Percentiles rank a stretch among this genome's conserved stretches.
Conservation (phyloP, 768 basidiomycete genomes). For the Auricularia sp. region DNA sequence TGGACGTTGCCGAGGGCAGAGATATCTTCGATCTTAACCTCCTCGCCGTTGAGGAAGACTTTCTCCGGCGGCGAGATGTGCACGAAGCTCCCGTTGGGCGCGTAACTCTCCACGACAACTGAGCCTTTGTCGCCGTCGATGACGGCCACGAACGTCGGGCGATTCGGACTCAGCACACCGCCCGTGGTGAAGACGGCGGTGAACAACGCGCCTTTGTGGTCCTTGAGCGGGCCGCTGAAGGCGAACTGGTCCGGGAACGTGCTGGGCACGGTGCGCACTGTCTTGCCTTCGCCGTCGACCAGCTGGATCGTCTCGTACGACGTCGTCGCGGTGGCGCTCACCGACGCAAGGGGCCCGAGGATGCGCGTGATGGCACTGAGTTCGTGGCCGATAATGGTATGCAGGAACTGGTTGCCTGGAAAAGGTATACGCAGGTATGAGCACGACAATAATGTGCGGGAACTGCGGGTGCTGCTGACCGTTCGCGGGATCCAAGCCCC, state of each 20-base stretch:
- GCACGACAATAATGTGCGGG: not conserved
- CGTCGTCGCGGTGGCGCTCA: conserved; percentile 18
- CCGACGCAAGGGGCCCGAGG: conserved; percentile 23
- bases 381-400: conserved; percentile 21
- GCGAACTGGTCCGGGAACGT: conserved; percentile 20
- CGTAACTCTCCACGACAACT: conserved; percentile 18
- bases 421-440: not conserved
- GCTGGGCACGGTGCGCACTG: conserved; percentile 16
- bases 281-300: conserved; percentile 16
- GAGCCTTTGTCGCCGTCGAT: conserved; percentile 27
- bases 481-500: not conserved
- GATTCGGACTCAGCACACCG: conserved; percentile 10
- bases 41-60: conserved; percentile 23
- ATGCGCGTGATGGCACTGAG: conserved; percentile 19
- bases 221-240: conserved; percentile 21
- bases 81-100: conserved; percentile 7
- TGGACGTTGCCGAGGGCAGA: not conserved
- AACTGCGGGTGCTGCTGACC: not conserved
- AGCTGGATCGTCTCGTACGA: conserved; percentile 18
- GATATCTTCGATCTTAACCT: conserved; percentile 11
- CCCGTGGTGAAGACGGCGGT: conserved; percentile 19
- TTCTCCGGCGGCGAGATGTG: conserved; percentile 16
- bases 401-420: conserved; percentile 18
- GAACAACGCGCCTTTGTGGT: conserved; percentile 18
- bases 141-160: conserved; percentile 19